A percentile compares a stretch with the other conserved stretches of the same genome.
Evolutionary conservation across 2,329 filamentous ascomycete genomes (phyloP).

Genomic region (Helminthosporium solani): DNA sequence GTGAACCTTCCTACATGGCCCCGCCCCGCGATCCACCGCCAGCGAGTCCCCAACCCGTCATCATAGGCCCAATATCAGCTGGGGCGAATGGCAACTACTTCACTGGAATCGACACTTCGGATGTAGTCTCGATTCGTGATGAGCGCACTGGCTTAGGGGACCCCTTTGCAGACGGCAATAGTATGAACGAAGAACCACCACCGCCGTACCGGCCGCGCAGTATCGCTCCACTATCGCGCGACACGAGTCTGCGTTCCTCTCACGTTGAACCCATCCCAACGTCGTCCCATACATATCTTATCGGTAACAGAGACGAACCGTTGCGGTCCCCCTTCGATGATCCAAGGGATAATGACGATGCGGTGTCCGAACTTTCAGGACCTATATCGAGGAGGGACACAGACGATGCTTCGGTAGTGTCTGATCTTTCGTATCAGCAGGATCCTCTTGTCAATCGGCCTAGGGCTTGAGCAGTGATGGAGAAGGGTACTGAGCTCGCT

Average conservation of each 20-base stretch:
- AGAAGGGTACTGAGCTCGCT: no score
- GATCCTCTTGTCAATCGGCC: slow-evolving; percentile 24
- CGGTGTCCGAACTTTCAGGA: slow-evolving; percentile 30
- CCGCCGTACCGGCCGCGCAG: slow-evolving; percentile 41
- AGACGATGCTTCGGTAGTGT: slow-evolving; percentile 32
- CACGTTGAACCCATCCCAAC: slow-evolving; percentile 9
- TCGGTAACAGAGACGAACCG: slow-evolving; percentile 6
- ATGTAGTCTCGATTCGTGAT: slow-evolving; percentile 33
- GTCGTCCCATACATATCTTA: slow-evolving; percentile 23
- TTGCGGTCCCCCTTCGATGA: slow-evolving; percentile 39
- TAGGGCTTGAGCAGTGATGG: slow-evolving; percentile 11
- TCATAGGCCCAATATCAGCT: slow-evolving; percentile 35
- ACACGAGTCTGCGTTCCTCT: slow-evolving; percentile 31
- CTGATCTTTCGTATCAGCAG: slow-evolving; percentile 35
- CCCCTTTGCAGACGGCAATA: slow-evolving; percentile 34
- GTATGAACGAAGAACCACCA: slow-evolving; percentile 34
- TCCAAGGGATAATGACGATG: slow-evolving; percentile 29
- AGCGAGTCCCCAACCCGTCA: slow-evolving; percentile 29
- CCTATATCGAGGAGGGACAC: slow-evolving; percentile 16
- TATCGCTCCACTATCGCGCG: slow-evolving; percentile 30
- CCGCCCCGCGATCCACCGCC: slow-evolving; percentile 19
- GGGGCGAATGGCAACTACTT: slow-evolving; percentile 37
- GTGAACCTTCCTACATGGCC: slow-evolving; percentile 17
- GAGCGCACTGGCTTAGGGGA: slow-evolving; percentile 24
- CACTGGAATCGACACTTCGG: slow-evolving; percentile 43